A percentile compares a stretch with the other conserved stretches of the same genome.
Evolutionary conservation across 768 basidiomycete genomes (phyloP).

Genomic region (Russula vinacea): DNA sequence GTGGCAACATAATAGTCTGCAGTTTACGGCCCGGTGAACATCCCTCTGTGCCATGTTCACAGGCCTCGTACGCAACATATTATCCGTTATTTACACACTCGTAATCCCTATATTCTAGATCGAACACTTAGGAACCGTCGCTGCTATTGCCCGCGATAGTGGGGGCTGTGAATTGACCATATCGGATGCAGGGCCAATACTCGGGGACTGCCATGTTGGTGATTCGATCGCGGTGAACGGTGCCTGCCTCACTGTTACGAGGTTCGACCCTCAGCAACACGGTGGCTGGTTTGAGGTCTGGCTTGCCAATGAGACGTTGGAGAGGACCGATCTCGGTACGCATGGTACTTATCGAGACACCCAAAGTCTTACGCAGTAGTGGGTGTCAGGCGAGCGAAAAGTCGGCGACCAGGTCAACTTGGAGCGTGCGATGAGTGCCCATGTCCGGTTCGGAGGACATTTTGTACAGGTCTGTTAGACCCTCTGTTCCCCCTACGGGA

Average conservation of each 20-base stretch:
- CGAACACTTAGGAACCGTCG: conserved; percentile 82
- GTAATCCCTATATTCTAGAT: conserved; percentile 50
- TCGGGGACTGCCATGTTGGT: conserved; percentile 86
- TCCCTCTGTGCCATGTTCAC: conserved; percentile 61
- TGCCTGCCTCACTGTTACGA: conserved; percentile 86
- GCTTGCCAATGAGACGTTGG: conserved; percentile 92
- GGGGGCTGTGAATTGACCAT: conserved; percentile 85
- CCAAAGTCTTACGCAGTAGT: conserved; percentile 4
- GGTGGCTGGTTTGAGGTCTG: conserved; percentile 91
- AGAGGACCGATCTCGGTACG: conserved; percentile 84
- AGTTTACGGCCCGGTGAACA: neutral
- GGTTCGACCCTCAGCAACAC: conserved; percentile 58
- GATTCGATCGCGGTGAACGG: conserved; percentile 88
- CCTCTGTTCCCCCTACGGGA: neutral
- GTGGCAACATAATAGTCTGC: conserved; percentile 1
- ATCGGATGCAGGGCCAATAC: conserved; percentile 62
- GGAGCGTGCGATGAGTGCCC: conserved; percentile 91
- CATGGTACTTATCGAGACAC: conserved; percentile 22
- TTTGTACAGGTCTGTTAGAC: conserved; percentile 78
- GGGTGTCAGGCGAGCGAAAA: conserved; percentile 61
- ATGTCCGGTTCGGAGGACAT: conserved; percentile 92
- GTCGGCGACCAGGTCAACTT: conserved; percentile 83
- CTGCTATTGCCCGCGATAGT: conserved; percentile 56
- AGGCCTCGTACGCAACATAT: conserved; percentile 55
- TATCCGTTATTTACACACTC: conserved; percentile 8